Evolutionary conservation across 768 basidiomycete genomes (phyloP), one percentile per base, ranked within the genome.

Genomic region (Leucosporidium creatinivorum): DNA sequence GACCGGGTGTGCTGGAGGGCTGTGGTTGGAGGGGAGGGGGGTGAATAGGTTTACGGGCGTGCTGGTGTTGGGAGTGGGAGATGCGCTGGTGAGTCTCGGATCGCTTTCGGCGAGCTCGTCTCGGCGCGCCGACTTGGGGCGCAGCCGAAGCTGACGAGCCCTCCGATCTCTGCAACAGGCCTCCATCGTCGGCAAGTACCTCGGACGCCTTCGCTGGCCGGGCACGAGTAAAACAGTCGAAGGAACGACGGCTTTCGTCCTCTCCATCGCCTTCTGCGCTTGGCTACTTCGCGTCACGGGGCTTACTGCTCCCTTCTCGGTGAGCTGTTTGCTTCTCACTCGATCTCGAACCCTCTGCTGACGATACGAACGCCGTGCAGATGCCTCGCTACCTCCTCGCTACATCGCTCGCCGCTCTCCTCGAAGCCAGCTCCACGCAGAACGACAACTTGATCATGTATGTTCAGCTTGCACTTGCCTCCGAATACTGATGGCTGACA

Each of bases 391-490:
- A 93, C 77, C 77, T 82, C 19, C 73, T 82, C 55, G 86, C 88
- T 36, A 82, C 86, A 33, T 77, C 79, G n/a, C 76, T 89, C 51
- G 82, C 89, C 6, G 85, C 86, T 4, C 77, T 90, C 52, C 82
- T 98, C 71, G 96, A 99, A 79, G 96, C 92, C 21, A 79, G 93
- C 65, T 91, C 91, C 25, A 87, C 88, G 76, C 96, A 99, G 80
- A 98, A 98, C 79, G 96, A 99, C 79, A 99, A 99, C 79, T 82
- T 99, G 72, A 91, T 90, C 51, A 86, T 93, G 81, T 99, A 93
- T 92, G 88, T 44, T 44, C 39, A 17, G 39, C 15, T 17, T 17
- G 8, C 39, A 3, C 6, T 44, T 15, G 2, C 39, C 15, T 8
- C 39, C 15, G n/a, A 2, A 10, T 44, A 17, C 13, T 13, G 8